Conservation (phyloP, 2,329 filamentous ascomycete species). For the Hypoxylon sp. region DNA sequence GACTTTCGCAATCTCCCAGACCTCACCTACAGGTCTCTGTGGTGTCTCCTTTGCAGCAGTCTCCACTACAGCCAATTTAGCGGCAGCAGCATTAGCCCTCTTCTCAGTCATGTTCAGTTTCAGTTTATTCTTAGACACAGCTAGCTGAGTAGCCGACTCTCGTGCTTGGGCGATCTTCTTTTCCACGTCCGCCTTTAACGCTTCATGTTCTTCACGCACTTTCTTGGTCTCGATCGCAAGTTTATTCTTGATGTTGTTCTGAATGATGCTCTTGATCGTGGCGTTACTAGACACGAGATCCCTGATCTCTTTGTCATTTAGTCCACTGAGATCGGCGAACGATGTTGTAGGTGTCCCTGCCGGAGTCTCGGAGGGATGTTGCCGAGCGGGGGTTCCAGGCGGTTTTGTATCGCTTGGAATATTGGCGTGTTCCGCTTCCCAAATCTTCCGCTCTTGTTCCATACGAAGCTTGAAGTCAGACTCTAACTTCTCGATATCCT, state of each 20-base stretch:
- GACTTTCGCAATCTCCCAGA: slow-evolving; percentile 85
- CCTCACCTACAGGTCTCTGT: slow-evolving; percentile 84
- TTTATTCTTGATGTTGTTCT: slow-evolving; percentile 77
- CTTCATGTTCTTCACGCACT: slow-evolving; percentile 69
- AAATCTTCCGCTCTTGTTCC: slow-evolving; percentile 53
- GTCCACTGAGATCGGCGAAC: slow-evolving; percentile 61
- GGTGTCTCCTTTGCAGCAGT: slow-evolving; percentile 89
- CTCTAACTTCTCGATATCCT: slow-evolving; percentile 74
- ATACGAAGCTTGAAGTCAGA: slow-evolving; percentile 62
- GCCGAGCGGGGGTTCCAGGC: slow-evolving; percentile 60
- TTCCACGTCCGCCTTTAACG: slow-evolving; percentile 65
- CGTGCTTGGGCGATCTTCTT: slow-evolving; percentile 68
- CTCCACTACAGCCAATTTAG: slow-evolving; percentile 84
- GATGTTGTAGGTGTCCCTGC: slow-evolving; percentile 54
- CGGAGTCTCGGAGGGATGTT: slow-evolving; percentile 57
- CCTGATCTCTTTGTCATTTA: slow-evolving; percentile 70
- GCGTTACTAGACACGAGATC: slow-evolving; percentile 70
- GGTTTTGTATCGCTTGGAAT: slow-evolving; percentile 42
- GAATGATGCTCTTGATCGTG: slow-evolving; percentile 71
- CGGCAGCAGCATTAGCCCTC: slow-evolving; percentile 72
- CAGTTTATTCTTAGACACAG: slow-evolving; percentile 80
- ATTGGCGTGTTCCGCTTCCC: slow-evolving; percentile 49
- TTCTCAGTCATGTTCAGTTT: slow-evolving; percentile 86
- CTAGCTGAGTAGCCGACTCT: slow-evolving; percentile 78
- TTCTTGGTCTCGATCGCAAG: slow-evolving; percentile 76